These are phyloP conservation scores for Xylariaceae sp. DNA, from an alignment of 2,329 filamentous ascomycete species.

Conservation along the genomic window DNA sequence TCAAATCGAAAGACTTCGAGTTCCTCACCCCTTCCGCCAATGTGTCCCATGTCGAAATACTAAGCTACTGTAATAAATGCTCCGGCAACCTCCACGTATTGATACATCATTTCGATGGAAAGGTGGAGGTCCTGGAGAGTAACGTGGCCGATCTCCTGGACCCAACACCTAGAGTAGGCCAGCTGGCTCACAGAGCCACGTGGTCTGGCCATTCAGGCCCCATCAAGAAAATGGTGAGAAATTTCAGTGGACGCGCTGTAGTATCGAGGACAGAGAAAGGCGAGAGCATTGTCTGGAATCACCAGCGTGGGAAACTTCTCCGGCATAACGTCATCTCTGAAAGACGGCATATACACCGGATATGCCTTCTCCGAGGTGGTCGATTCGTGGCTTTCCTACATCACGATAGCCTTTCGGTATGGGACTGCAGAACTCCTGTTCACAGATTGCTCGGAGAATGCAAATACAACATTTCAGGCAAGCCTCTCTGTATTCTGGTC, in stretches of 20 bases:
- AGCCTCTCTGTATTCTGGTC: constrained; percentile 74
- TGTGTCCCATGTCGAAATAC: constrained; percentile 59
- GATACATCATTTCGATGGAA: constrained; percentile 80
- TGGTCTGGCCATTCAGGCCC: constrained; percentile 83
- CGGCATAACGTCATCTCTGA: constrained; percentile 66
- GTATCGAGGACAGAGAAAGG: constrained; percentile 76
- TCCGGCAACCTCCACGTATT: constrained; percentile 68
- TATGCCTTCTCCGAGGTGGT: constrained; percentile 72
- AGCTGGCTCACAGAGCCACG: constrained; percentile 59
- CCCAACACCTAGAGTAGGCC: constrained; percentile 56
- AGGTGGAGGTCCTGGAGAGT: constrained; percentile 76
- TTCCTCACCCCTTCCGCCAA: constrained; percentile 34
- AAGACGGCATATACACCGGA: constrained; percentile 71
- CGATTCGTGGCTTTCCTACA: constrained; percentile 78
- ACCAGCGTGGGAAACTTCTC: constrained; percentile 55
- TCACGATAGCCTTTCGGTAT: constrained; percentile 66
- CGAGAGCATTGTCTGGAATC: constrained; percentile 80
- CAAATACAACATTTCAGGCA: constrained; percentile 59
- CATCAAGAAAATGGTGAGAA: constrained; percentile 82
- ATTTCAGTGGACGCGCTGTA: constrained; percentile 73
- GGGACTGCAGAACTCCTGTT: constrained; percentile 65
- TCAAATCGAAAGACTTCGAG: constrained; percentile 55
- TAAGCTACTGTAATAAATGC: constrained; percentile 65
- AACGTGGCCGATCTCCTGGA: constrained; percentile 79
- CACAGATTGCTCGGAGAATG: constrained; percentile 58